Conservation (phyloP, 75 land plant genomes). For the Pinus taeda region DNA sequence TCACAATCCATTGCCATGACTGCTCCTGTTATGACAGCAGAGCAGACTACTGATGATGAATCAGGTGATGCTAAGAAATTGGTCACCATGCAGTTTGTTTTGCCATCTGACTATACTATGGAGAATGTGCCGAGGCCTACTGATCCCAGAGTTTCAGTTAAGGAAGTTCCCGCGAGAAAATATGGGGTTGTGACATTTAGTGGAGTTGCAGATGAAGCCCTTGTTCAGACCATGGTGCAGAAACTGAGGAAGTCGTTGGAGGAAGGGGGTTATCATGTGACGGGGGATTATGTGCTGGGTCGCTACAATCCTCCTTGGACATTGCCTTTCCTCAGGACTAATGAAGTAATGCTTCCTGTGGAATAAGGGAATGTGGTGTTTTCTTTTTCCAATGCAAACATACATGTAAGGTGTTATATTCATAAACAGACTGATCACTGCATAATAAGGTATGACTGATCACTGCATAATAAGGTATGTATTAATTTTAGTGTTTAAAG, state of each 20-base stretch:
- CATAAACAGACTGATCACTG: too few relatives aligned
- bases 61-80: constrained; percentile 9
- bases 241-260: constrained; percentile 53
- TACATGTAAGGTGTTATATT: too few relatives aligned
- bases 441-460: too few relatives aligned
- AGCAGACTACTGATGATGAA: constrained; percentile 8
- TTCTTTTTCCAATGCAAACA: background rate
- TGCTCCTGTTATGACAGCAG: constrained; percentile 75
- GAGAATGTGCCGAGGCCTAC: constrained; percentile 76
- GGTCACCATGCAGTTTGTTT: constrained; percentile 85
- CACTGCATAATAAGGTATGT: too few relatives aligned
- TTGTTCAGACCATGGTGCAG: constrained; percentile 58
- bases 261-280: constrained; percentile 66
- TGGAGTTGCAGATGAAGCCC: constrained; percentile 59
- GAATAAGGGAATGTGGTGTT: constrained; percentile 31
- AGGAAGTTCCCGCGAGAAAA: constrained; percentile 62
- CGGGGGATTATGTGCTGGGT: constrained; percentile 67
- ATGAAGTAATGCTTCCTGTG: constrained; percentile 88
- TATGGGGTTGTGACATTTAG: constrained; percentile 76
- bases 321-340: constrained; percentile 70
- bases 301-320: constrained; percentile 98
- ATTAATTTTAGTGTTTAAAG: too few relatives aligned
- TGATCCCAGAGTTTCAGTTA: constrained; percentile 75
- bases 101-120: constrained; percentile 67
- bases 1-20: constrained; percentile 72